Evolutionary conservation across 345 rosid genomes (phyloP), one percentile per base, ranked within the genome.

Genomic region (Pelargonium nanum): DNA sequence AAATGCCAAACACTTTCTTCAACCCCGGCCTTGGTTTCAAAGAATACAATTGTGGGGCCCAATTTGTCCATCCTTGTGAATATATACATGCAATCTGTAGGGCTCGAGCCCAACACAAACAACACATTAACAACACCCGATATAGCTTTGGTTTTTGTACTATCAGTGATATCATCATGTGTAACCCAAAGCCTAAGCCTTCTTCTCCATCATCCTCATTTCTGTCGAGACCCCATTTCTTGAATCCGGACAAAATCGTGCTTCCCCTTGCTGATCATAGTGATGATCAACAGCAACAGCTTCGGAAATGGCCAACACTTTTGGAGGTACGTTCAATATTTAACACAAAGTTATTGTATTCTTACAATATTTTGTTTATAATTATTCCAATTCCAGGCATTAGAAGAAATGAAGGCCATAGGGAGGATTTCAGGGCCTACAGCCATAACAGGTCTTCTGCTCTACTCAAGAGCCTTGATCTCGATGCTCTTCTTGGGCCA

Each of bases 401-500:
- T 87, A 26, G 76, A 83, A 64, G 97, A 93, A 78, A 83, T 85
- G 58, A 89, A 85, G 72, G 94, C 88, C 16, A 77, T 93, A 48
- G 96, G 91, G 63, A 87, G 69, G 77, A 93, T 93, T 76, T 89
- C 99, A 2, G 89, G 94, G 5, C 99, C 99, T 10, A 85, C 86
- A 8, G 88, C 87, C 4, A 69, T 85, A 58, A 83, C 96, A 0
- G 97, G 97, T 48, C 83, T 93, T 12, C 82, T 93, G 65, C 74
- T 89, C 53, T 93, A 87, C 73, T 83, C 96, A 44, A 84, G 99
- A 76, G 86, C 97, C 50, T 74, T 89, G 91, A 93, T 93, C 82
- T 93, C 99, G 67, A 93, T 89, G 99, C 82, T 93, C 40, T 93
- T 93, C 65, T 91, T 93, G 0, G 99, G 97, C n/a, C 79, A 86